These are phyloP conservation scores for Xerocomus nothofagi DNA, from an alignment of 1,284 basidiomycete species.

Conservation along the genomic window DNA sequence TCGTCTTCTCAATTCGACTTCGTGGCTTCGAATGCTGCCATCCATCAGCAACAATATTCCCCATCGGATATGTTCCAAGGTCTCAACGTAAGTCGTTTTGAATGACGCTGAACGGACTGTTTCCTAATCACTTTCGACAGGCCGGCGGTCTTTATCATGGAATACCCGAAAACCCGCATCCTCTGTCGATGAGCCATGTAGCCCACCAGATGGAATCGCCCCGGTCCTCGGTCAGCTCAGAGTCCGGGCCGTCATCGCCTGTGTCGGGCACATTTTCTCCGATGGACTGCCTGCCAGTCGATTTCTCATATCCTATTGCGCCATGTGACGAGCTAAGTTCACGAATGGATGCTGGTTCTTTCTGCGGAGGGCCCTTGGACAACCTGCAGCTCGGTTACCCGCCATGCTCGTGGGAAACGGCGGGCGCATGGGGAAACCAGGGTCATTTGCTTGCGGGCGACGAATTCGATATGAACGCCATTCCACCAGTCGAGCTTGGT, in stretches of 20 bases:
- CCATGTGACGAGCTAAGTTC: slow-evolving; percentile 19
- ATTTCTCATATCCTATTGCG: slow-evolving; percentile 24
- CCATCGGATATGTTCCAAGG: slow-evolving; percentile 23
- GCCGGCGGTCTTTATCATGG: slow-evolving; percentile 22
- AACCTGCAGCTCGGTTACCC: slow-evolving; percentile 35
- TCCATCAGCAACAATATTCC: slow-evolving; percentile 34
- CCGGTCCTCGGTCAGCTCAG: slow-evolving; percentile 31
- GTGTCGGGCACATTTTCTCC: slow-evolving; percentile 30
- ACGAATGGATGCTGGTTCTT: slow-evolving; percentile 15
- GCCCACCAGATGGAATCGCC: slow-evolving; percentile 31
- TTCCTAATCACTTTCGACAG: slow-evolving; percentile 17
- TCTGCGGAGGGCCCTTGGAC: slow-evolving; percentile 25
- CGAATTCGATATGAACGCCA: slow-evolving; percentile 48
- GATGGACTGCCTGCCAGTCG: slow-evolving; percentile 13
- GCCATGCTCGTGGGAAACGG: slow-evolving; percentile 35
- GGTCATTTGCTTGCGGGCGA: slow-evolving; percentile 41
- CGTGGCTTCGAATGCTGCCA: slow-evolving; percentile 38
- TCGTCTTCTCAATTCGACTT: slow-evolving; percentile 48
- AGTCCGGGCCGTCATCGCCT: slow-evolving; percentile 35
- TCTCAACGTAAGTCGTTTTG: slow-evolving; percentile 25
- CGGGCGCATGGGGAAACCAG: slow-evolving; percentile 35
- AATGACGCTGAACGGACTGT: background rate
- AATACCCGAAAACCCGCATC: slow-evolving; percentile 31
- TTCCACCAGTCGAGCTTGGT: slow-evolving; percentile 49
- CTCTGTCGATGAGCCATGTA: slow-evolving; percentile 29